A percentile compares a stretch with the other conserved stretches of the same genome.
These are phyloP conservation scores for Cryphonectria radicalis DNA, from an alignment of 2,329 filamentous ascomycete genomes.

Conservation along the genomic window DNA sequence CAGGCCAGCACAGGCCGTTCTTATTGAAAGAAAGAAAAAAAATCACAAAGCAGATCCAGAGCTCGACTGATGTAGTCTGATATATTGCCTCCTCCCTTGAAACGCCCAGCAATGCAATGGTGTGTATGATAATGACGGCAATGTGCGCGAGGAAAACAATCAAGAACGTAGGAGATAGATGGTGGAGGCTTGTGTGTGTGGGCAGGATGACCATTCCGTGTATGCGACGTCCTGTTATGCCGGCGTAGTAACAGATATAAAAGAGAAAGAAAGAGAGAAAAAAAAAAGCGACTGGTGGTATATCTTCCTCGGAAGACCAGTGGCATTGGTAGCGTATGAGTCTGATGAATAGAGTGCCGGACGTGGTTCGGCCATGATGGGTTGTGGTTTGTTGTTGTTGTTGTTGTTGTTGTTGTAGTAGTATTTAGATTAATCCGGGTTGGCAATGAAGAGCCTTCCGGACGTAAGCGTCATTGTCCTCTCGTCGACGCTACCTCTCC, in stretches of 20 bases:
- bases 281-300: slow-evolving; percentile 24
- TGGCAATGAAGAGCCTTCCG: slow-evolving; percentile 80
- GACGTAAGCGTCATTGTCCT: slow-evolving; percentile 75
- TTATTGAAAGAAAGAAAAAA: neutral
- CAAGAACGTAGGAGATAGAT: neutral
- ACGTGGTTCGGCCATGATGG: neutral
- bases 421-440: slow-evolving; percentile 64
- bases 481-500: slow-evolving; percentile 84
- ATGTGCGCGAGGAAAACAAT: too few species aligned
- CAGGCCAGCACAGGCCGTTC: neutral
- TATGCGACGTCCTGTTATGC: slow-evolving; percentile 14
- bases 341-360: slow-evolving; percentile 15
- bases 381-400: neutral
- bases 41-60: slow-evolving; percentile 11
- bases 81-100: slow-evolving; percentile 12
- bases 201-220: slow-evolving; percentile 17
- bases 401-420: neutral
- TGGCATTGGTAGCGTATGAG: neutral
- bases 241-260: slow-evolving; percentile 1
- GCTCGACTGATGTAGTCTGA: slow-evolving; percentile 17
- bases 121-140: slow-evolving; percentile 13
- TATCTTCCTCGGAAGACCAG: slow-evolving; percentile 10
- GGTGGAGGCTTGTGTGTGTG: slow-evolving; percentile 15
- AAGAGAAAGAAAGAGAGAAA: slow-evolving; percentile 2
- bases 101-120: slow-evolving; percentile 32